These are phyloP conservation scores for Orbilia javanica DNA, from an alignment of 2,329 filamentous ascomycete species.

Conservation along the genomic window DNA sequence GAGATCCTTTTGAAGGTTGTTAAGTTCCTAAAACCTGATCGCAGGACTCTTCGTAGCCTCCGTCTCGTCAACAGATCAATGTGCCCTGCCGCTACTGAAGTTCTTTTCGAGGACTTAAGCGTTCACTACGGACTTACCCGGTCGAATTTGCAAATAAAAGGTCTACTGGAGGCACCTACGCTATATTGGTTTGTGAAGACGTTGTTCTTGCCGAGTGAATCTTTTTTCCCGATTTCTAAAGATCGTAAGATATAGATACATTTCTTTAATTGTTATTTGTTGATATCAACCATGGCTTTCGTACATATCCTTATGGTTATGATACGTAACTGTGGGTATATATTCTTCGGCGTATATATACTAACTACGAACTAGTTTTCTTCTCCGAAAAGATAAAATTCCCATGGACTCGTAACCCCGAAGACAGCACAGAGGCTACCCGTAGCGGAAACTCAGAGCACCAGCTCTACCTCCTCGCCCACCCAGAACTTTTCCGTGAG, in stretches of 20 bases:
- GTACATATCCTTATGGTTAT: too few species aligned
- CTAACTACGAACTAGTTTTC: neutral
- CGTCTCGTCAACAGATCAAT: neutral
- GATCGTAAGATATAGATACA: neutral
- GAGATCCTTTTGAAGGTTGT: neutral
- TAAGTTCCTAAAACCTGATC: neutral
- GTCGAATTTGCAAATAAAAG: neutral
- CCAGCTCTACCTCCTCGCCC: neutral
- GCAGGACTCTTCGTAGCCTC: neutral
- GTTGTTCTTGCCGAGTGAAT: neutral
- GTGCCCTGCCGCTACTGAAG: neutral
- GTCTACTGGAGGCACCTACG: neutral
- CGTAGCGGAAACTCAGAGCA: too few species aligned
- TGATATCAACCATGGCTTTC: too few species aligned
- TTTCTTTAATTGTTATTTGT: too few species aligned
- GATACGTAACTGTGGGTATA: too few species aligned
- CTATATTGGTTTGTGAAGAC: neutral
- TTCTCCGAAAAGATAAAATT: neutral
- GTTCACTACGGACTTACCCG: neutral
- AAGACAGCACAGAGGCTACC: neutral
- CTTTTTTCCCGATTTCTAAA: neutral
- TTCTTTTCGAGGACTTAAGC: neutral
- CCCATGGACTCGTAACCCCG: neutral
- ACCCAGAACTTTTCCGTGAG: neutral
- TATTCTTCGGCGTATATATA: too few species aligned